Base-by-base conservation (phyloP, 805 yeast species). In the Nematodospora valgi region DNA sequence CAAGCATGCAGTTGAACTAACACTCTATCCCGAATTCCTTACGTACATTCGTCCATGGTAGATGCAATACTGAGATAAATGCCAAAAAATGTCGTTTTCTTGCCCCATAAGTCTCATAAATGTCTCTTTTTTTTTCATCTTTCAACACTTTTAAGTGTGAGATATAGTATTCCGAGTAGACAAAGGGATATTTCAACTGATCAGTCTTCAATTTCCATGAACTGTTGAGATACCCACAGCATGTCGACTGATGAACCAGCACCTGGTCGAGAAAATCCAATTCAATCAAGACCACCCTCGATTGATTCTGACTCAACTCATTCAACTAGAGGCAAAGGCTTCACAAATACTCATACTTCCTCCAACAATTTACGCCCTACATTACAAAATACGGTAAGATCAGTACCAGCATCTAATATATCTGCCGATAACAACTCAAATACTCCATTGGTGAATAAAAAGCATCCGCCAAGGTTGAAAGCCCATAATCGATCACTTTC, bases 401-500 rank as follows among this genome's bases (percentile, higher is more conserved):
- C 43, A 19, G 20, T 37, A 5, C 30, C 37, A n/a, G 29, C 40
- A 6, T 34, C 41, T 4, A 38, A 34, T 23, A 18, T 38, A 5
- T 16, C 34, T 4, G 29, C 23, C 13, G 36, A 24, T 4, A 11
- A 14, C 12, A 33, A 38, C 13, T 16, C 35, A 18, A 28, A 23
- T 22, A 32, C 23, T 6, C 25, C 29, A n/a, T 16, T 43, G 16
- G 9, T 13, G 4, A 26, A 19, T n/a, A 26, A 19, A 13, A 35
- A 39, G 18, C 37, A 23, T 7, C 29, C 31, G 8, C 19, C 12
- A 10, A 32, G 34, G 17, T 18, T 32, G 13, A 47, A 47, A 27
- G 25, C 27, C 4, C 62, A 58, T 28, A 44, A 40, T 30, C 32
- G 65, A 27, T 54, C 62, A 1, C 41, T 45, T 6, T 59, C 64